These are phyloP conservation scores for Cydonia oblonga DNA, from an alignment of 331 rosid species.

Conservation along the genomic window DNA sequence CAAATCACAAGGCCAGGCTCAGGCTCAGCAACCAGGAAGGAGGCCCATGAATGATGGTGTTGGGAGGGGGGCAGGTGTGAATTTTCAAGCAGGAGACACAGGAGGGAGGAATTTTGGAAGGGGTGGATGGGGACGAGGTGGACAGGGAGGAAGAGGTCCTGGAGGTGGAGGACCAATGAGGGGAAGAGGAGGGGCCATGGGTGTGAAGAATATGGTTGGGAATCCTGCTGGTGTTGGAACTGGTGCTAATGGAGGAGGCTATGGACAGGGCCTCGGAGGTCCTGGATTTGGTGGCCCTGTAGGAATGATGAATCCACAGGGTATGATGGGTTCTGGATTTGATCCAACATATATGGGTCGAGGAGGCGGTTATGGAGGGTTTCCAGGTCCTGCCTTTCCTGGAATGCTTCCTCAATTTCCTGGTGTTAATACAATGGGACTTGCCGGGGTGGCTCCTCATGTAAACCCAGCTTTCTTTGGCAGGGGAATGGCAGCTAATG, in stretches of 20 bases:
- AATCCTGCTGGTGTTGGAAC: slow-evolving; percentile 23
- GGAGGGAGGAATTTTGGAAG: slow-evolving; percentile 34
- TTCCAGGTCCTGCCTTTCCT: slow-evolving; percentile 34
- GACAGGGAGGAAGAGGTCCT: slow-evolving; percentile 34
- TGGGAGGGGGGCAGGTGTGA: slow-evolving; percentile 29
- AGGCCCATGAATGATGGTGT: slow-evolving; percentile 30
- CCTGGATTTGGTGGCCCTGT: slow-evolving; percentile 32
- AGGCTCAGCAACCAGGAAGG: slow-evolving; percentile 36
- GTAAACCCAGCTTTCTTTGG: slow-evolving; percentile 50
- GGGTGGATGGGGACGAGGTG: slow-evolving; percentile 53
- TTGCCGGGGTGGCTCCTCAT: slow-evolving; percentile 44
- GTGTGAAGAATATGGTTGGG: slow-evolving; percentile 26
- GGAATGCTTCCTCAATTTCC: slow-evolving; percentile 43
- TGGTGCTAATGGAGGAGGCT: slow-evolving; percentile 24
- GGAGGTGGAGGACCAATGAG: slow-evolving; percentile 28
- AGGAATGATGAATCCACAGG: slow-evolving; percentile 36
- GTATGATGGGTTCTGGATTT: slow-evolving; percentile 44
- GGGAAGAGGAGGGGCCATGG: slow-evolving; percentile 40
- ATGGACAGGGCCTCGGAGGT: slow-evolving; percentile 34
- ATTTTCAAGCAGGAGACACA: slow-evolving; percentile 33
- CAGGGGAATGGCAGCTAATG: slow-evolving; percentile 35
- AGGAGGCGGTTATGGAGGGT: slow-evolving; percentile 37
- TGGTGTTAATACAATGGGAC: slow-evolving; percentile 27
- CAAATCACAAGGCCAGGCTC: slow-evolving; percentile 26
- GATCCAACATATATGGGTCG: slow-evolving; percentile 41